Evolutionary conservation across 2,329 filamentous ascomycete genomes (phyloP), one percentile per base, ranked within the genome.

Genomic region (Fonsecaea pedrosoi): DNA sequence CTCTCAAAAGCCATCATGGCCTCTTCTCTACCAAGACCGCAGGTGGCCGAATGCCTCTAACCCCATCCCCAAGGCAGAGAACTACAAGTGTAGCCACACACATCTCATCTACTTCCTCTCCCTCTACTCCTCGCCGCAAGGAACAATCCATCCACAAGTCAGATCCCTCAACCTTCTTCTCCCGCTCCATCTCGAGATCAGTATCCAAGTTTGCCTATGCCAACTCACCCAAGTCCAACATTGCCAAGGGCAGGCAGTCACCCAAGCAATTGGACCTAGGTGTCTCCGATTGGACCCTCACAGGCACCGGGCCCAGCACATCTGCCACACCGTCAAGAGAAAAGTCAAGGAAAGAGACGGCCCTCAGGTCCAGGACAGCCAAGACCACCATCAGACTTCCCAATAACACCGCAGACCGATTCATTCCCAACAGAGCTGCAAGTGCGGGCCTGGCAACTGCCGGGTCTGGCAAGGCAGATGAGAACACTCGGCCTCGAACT

Each of bases 141-240:
- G 76, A 81, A 30, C 79, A 92, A 82, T 92, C 92, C 7, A 89
- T 92, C 68, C 95, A 92, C 78, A 88, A 90, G 69, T 57, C 65
- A 38, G 94, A 93, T 80, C 84, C 96, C 66, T 87, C 92, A 71
- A 85, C 91, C 68, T 90, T 93, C 77, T 90, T 97, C 76, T 85
- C 90, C 69, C 91, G 90, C 75, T 89, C 85, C 65, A 80, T 84
- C 18, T 77, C 79, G 30, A 77, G 78, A 67, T 72, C 72, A n/a
- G 69, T 73, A 68, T 85, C 88, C 69, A 90, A 89, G 82, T 82
- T 85, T 48, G 83, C 86, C 48, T 90, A 92, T 78, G 90, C 91
- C 59, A 91, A 95, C 77, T 97, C 94, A 2, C 93, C 94, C 77
- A 98, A 98, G 84, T 97, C 94, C 67, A 98, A 97, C 84, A 97